phyloP scores from a whole-genome alignment of 306 rosid genomes.

The Gynostemma pentaphyllum region DNA sequence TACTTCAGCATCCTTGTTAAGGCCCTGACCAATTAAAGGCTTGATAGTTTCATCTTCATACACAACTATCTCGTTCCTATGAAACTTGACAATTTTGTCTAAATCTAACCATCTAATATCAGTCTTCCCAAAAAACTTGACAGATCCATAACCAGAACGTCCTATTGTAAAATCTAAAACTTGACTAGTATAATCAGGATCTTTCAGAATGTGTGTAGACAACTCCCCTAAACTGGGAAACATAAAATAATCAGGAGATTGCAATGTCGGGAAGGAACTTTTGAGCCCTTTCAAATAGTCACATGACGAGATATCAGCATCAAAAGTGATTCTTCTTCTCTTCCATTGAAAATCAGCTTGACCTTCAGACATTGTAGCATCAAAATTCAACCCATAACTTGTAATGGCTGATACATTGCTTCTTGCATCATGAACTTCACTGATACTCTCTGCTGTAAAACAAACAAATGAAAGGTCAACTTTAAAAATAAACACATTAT shows the following conservation, averaged over 20 bases:
- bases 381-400: conserved; percentile 25
- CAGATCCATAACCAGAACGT: conserved; percentile 63
- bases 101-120: conserved; percentile 56
- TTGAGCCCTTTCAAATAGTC: conserved; percentile 22
- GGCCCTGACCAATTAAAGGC: conserved; percentile 70
- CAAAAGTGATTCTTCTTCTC: conserved; percentile 36
- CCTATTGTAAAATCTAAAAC: conserved; percentile 71
- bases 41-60: conserved; percentile 56
- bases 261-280: conserved; percentile 39
- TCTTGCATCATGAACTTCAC: conserved; percentile 9
- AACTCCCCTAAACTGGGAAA: conserved; percentile 57
- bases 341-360: conserved; percentile 20
- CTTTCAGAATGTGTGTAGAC: conserved; percentile 25
- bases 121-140: conserved; percentile 52
- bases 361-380: conserved; percentile 25
- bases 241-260: conserved; percentile 38
- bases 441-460: conserved; percentile 10
- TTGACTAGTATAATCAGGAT: conserved; percentile 60
- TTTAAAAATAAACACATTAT: background rate
- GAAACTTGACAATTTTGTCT: conserved; percentile 48
- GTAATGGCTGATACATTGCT: conserved; percentile 13
- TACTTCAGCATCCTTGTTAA: conserved; percentile 92
- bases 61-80: conserved; percentile 61
- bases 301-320: conserved; percentile 8
- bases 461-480: too few species aligned